Base-by-base conservation (phyloP, 2,329 filamentous ascomycete genomes). In the Alternaria novae-zelandiae region DNA sequence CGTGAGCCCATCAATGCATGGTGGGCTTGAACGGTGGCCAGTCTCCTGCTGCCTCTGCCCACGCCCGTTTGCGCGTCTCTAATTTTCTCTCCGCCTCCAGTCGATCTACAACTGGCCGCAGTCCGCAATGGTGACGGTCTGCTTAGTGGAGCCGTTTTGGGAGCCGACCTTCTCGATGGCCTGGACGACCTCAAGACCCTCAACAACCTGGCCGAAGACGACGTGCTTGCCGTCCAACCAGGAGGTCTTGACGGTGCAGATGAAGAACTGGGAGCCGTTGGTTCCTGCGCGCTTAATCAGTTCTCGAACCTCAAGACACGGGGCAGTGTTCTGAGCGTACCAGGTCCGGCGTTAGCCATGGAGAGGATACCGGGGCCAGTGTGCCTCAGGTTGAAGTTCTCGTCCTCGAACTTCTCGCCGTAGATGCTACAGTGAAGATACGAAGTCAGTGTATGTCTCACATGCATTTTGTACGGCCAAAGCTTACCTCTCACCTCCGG, bases 251-350 rank as follows among this genome's bases (percentile, higher is more conserved):
- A 97, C 93, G 21, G 96, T 98, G 63, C 96, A 98, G 75, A 98
- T 86, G 87, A 98, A 98, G 87, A 98, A 98, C 79, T 98, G 95
- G 61, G 92, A 96, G 78, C 95, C 96, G 81, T 99, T 99, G 82
- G 96, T 97, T 74, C 90, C 89, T 30, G 44, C 7, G 1, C 7
- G 5, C 8, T 15, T 50, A 53, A 26, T 54, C 23, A 32, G 43
- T 55, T 43, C 49, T 23, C 15, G 26, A 10, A 23, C 9, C 23
- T 15, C 21, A 26, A 12, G 5, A 23, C 13, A 15, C 30, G 17
- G 9, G 13, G 8, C 15, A 17, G 28, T 11, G 8, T 11, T 11
- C 8, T 43, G 12, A 20, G 50, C 61, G 21, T 50, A 60, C 61
- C 53, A 32, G 94, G 93, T 54, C 96, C 95, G 68, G 95, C 95